Base-by-base conservation (phyloP, 768 basidiomycete species). In the Daedalea quercina region DNA sequence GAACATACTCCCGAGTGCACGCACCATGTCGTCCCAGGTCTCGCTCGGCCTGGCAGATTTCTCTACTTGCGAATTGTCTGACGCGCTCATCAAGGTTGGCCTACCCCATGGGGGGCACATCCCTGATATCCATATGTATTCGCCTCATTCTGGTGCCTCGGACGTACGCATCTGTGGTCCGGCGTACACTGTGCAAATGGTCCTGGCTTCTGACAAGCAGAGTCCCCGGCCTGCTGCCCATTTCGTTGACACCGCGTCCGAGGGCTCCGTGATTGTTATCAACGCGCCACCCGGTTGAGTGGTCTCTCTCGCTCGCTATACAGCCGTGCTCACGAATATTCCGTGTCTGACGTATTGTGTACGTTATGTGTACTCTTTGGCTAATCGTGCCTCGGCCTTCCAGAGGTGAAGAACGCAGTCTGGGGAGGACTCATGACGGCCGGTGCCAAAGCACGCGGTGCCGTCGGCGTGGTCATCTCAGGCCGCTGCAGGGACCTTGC, bases 391-490 rank as follows among this genome's bases (percentile, higher is more conserved):
- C 40, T n/a, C 37, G 1, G 11, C 7, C 20, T 11, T 22, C 44
- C 65, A 85, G 89, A 82, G 51, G 71, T 76, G 24, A 86, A 85
- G 67, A 87, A 83, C 60, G 90, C 91, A 3, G 88, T 92, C 6
- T 95, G 93, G 93, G 92, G 93, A 22, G 92, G 93, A 19, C 80
- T 91, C 46, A 91, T 93, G 91, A 84, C 90, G 11, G 87, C 89
- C 0, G 90, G 90, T 20, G 92, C 92, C 1, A 79, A 82, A 62
- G 78, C 80, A 12, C 81, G 84, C 52, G 78, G 78, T 19, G 84
- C 82, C 12, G 71, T 73, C 22, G 93, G 90, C 11, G 90, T 87
- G 44, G 73, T 95, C 40, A 85, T 95, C 54, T 88, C 85, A 42
- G 90, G 90, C 9, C 80, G 90, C 15, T 90, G 87, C 69, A 79